Evolutionary conservation across 345 rosid genomes (phyloP).

Genomic region (Excoecaria agallocha): DNA sequence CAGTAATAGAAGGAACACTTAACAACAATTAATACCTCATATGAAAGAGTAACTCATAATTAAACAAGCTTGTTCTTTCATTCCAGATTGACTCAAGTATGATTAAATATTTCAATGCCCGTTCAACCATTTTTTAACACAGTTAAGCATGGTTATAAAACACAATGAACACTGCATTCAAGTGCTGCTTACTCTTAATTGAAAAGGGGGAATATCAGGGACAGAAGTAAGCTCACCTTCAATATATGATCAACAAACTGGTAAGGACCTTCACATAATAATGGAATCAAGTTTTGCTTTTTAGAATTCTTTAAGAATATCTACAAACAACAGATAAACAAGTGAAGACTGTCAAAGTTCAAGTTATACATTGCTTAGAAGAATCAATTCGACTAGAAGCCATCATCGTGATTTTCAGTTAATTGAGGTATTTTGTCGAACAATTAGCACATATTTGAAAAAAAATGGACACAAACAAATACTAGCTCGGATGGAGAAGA

Average conservation of each 20-base stretch:
- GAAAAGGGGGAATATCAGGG: background rate
- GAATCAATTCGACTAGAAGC: constrained; percentile 25
- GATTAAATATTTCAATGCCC: no score
- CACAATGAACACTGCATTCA: no score
- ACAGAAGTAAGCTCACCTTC: constrained; percentile 2
- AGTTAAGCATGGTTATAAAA: no score
- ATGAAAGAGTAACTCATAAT: no score
- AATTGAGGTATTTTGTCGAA: background rate
- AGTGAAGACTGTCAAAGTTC: no score
- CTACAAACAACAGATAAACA: no score
- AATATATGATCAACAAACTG: background rate
- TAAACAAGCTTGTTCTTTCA: no score
- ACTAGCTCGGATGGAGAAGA: background rate
- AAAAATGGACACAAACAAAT: background rate
- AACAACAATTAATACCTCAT: no score
- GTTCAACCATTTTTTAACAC: no score
- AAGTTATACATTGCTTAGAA: constrained; percentile 21
- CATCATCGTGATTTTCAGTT: constrained; percentile 9
- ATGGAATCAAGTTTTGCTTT: background rate
- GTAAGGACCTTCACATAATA: background rate
- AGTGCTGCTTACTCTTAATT: background rate
- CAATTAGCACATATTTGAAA: constrained; percentile 1
- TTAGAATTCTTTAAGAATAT: background rate
- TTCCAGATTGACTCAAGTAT: no score
- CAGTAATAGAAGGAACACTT: no score